These are phyloP conservation scores for Cercospora citrullina DNA, from an alignment of 2,329 filamentous ascomycete genomes.

Conservation along the genomic window DNA sequence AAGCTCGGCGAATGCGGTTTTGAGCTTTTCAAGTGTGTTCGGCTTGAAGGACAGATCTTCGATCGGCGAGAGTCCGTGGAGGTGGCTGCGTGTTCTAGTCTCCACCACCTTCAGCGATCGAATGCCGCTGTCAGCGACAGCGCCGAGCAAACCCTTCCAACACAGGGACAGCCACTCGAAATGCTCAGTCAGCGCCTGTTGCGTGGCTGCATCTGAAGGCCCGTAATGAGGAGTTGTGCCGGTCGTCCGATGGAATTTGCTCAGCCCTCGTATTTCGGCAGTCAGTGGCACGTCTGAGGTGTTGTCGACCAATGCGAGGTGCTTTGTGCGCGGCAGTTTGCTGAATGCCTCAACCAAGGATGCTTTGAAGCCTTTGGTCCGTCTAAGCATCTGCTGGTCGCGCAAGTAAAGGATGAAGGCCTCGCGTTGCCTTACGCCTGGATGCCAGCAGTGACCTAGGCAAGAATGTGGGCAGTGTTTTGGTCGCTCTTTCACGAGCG, in stretches of 20 bases:
- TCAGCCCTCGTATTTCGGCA: slow-evolving; percentile 26
- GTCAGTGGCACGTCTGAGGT: slow-evolving; percentile 7
- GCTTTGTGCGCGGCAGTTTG: slow-evolving; percentile 23
- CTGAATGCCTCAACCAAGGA: slow-evolving; percentile 31
- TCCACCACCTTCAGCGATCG: slow-evolving; percentile 20
- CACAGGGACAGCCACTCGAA: slow-evolving; percentile 24
- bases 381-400: slow-evolving; percentile 31
- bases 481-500: slow-evolving; percentile 23
- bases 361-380: slow-evolving; percentile 22
- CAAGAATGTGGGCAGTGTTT: slow-evolving; percentile 23
- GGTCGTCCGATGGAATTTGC: slow-evolving; percentile 28
- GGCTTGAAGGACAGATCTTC: slow-evolving; percentile 24
- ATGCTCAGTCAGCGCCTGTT: slow-evolving; percentile 12
- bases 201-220: not conserved
- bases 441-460: slow-evolving; percentile 22
- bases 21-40: slow-evolving; percentile 13
- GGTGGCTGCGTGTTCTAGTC: slow-evolving; percentile 14
- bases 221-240: slow-evolving; percentile 14
- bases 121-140: slow-evolving; percentile 26
- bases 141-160: slow-evolving; percentile 23
- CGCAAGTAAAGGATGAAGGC: slow-evolving; percentile 30
- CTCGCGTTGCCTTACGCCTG: slow-evolving; percentile 29
- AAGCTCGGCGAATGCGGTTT: slow-evolving; percentile 20
- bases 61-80: slow-evolving; percentile 17
- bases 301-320: slow-evolving; percentile 21